Evolutionary conservation across 441 rosid genomes (phyloP).

Genomic region (Pelargonium citronellum): DNA sequence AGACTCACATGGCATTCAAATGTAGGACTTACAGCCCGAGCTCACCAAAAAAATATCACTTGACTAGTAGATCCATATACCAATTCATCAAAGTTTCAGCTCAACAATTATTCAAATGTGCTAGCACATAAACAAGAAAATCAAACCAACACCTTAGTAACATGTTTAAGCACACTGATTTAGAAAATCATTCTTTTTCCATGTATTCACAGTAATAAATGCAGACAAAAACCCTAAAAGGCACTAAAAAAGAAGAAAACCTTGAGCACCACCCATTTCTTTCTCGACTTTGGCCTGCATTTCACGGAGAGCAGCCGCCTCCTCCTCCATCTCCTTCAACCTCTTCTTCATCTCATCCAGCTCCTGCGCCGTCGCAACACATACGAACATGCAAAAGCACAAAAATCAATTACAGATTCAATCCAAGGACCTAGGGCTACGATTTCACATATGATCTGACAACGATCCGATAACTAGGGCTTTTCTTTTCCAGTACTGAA

Average conservation of each 20-base stretch:
- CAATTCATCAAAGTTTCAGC: not conserved
- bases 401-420: too few relatives aligned
- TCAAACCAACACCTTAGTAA: too few relatives aligned
- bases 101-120: not conserved
- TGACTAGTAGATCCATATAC: not conserved
- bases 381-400: not conserved
- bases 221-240: too few relatives aligned
- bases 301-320: constrained; percentile 91
- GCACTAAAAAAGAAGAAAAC: constrained; percentile 20
- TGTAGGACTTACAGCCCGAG: not conserved
- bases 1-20: not conserved
- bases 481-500: too few relatives aligned
- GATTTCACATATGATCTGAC: too few relatives aligned
- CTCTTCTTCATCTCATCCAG: constrained; percentile 90
- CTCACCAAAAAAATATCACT: not conserved
- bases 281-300: constrained; percentile 97
- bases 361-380: constrained; percentile 39
- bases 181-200: too few relatives aligned
- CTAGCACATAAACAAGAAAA: too few relatives aligned
- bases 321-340: constrained; percentile 91
- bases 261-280: constrained; percentile 89
- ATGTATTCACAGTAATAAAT: too few relatives aligned
- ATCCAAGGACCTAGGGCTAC: too few relatives aligned
- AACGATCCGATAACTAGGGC: too few relatives aligned
- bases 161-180: too few relatives aligned